Evolutionary conservation across 805 yeast species (phyloP).

Genomic region (Candida vaughaniae): DNA sequence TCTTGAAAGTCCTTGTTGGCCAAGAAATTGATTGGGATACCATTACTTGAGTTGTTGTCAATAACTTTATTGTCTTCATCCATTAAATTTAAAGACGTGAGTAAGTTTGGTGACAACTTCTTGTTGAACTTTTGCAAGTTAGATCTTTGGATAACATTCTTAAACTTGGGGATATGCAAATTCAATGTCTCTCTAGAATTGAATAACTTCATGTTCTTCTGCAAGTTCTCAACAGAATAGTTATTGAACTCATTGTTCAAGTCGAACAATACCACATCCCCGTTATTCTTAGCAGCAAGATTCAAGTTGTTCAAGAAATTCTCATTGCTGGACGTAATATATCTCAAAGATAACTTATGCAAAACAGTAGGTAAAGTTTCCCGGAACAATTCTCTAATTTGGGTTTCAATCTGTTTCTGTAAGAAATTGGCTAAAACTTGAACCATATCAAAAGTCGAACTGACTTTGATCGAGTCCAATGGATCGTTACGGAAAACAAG

Average conservation of each 20-base stretch:
- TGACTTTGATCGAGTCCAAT: conserved; percentile 74
- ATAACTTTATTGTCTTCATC: conserved; percentile 19
- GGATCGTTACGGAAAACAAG: conserved; percentile 89
- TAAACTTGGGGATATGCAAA: conserved; percentile 59
- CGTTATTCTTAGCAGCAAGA: conserved; percentile 7
- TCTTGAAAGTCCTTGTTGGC: conserved; percentile 25
- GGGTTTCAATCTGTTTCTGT: conserved; percentile 79
- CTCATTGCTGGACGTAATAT: conserved; percentile 16
- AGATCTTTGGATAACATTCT: conserved; percentile 58
- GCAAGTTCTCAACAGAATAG: conserved; percentile 51
- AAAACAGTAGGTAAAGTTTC: conserved; percentile 81
- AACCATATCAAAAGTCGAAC: conserved; percentile 83
- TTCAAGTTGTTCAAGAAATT: conserved; percentile 7
- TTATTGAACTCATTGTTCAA: conserved; percentile 50
- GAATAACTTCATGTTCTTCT: conserved; percentile 42
- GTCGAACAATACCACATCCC: conserved; percentile 46
- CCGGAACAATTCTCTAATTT: conserved; percentile 74
- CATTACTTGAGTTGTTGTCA: conserved; percentile 22
- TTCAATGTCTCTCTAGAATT: conserved; percentile 80
- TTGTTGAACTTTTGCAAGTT: conserved; percentile 43
- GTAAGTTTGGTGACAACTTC: conserved; percentile 36
- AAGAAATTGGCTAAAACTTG: conserved; percentile 80
- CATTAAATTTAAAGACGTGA: conserved; percentile 31
- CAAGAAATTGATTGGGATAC: conserved; percentile 40
- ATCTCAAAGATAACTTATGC: conserved; percentile 71